phyloP scores from a whole-genome alignment of 208 protist species.

The Herpetomonas samuelpessoai region DNA sequence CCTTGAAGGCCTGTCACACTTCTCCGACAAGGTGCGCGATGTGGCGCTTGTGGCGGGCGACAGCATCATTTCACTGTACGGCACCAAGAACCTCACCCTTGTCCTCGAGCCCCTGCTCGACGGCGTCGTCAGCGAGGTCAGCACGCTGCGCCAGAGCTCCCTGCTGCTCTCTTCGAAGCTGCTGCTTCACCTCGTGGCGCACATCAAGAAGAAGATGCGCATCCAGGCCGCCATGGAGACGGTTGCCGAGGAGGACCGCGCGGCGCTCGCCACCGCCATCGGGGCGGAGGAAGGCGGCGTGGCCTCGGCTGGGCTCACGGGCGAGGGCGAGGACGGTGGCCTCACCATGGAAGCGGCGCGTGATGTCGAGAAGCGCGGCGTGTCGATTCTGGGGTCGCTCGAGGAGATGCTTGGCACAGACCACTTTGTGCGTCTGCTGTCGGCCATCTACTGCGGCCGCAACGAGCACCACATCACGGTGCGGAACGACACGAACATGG shows the following conservation, averaged over 20 bases:
- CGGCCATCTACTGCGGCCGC: conserved; percentile 83
- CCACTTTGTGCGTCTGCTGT: conserved; percentile 63
- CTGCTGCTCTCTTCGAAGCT: conserved; percentile 88
- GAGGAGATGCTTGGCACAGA: conserved; percentile 80
- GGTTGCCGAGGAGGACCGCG: conserved; percentile 24
- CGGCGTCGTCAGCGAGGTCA: conserved; percentile 82
- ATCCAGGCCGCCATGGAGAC: conserved; percentile 47
- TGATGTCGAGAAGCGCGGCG: conserved; percentile 83
- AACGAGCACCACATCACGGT: conserved; percentile 80
- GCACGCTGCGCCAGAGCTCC: conserved; percentile 85
- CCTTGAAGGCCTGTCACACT: conserved; percentile 89
- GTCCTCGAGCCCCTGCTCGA: conserved; percentile 80
- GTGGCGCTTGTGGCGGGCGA: conserved; percentile 86
- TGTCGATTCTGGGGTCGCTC: conserved; percentile 79
- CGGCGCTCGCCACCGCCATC: conserved; percentile 21
- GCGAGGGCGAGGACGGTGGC: conserved; percentile 18
- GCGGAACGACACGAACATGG: conserved; percentile 76
- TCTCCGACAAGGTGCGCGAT: conserved; percentile 86
- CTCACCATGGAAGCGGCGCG: conserved; percentile 81
- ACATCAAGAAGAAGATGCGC: conserved; percentile 87
- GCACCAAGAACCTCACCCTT: conserved; percentile 74
- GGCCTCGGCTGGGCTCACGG: conserved; percentile 14
- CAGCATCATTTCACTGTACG: conserved; percentile 89
- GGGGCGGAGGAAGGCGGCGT: conserved; percentile 23
- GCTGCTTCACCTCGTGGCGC: conserved; percentile 82